phyloP scores from a whole-genome alignment of 805 yeast genomes.

The Hanseniaspora singularis region DNA sequence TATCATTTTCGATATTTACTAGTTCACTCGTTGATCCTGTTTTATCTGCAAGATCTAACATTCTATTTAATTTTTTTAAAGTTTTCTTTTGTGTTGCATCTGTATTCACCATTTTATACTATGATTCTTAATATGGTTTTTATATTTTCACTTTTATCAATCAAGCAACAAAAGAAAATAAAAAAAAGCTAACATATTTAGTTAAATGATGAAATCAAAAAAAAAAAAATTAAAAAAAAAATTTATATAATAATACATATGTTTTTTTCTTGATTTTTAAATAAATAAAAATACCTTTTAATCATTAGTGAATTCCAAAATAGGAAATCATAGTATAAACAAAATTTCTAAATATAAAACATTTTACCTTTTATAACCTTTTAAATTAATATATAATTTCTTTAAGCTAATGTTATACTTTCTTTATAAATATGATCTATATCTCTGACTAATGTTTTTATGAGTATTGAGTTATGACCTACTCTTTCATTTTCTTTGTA shows the following conservation, averaged over 20 bases:
- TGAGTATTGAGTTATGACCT: slow-evolving; percentile 28
- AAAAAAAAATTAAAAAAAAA: no score
- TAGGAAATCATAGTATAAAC: not conserved
- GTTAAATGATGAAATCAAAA: no score
- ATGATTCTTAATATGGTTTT: not conserved
- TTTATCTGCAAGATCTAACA: slow-evolving; percentile 13
- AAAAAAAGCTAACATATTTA: no score
- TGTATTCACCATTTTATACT: no score
- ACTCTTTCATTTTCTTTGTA: slow-evolving; percentile 20
- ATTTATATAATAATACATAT: no score
- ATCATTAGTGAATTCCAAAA: no score
- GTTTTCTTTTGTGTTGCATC: not conserved
- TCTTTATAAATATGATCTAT: slow-evolving; percentile 18
- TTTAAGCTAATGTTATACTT: slow-evolving; percentile 13
- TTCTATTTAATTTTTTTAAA: slow-evolving; percentile 6
- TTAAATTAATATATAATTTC: not conserved
- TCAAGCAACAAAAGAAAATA: no score
- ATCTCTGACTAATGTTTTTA: slow-evolving; percentile 27
- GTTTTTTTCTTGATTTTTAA: no score
- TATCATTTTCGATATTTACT: slow-evolving; percentile 1
- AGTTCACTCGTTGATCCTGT: slow-evolving; percentile 14
- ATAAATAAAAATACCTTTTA: no score
- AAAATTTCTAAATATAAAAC: no score
- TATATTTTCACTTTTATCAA: not conserved
- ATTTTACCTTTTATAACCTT: no score